Evolutionary conservation across 1,139 yeast species (phyloP), one percentile per base, ranked within the genome.

Genomic region (Debaryomycetaceae sp.): DNA sequence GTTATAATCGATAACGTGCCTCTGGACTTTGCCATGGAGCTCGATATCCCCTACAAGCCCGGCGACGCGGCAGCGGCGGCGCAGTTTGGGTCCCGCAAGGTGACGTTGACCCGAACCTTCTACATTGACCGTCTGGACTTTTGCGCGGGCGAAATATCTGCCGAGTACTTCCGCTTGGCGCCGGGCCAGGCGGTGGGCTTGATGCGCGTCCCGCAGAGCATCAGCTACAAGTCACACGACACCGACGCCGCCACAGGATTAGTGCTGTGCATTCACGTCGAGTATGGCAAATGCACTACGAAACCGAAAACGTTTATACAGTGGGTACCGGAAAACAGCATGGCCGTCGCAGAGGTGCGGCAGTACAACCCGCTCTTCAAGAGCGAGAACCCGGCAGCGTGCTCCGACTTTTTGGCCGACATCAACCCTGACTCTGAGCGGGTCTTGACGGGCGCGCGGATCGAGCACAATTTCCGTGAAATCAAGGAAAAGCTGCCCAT

Each of bases 161-260:
- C 63, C 39, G 75, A 68, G 30, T 92, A 83, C 56, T 90, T 85
- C 69, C 76, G 99, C 54, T 68, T 90, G 47, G 87, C 95, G 2
- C 95, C 95, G 14, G 81, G 80, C 28, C 95, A 87, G 62, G 74
- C 95, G 3, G 98, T 92, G 39, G 99, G 99, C n/a, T 66, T 92
- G 44, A 73, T 92, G 66, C 85, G 77, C 54, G 95, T 90, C 20
- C 95, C 97, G 35, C 72, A 70, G 58, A 85, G 80, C 36, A 67
- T 92, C 38, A 69, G 79, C 31, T 92, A 81, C 43, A 76, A 74
- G 34, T 68, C 77, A 26, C 69, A 75, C 34, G 82, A 77, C 39
- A 73, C 65, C 45, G 79, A 79, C 44, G 62, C 51, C 15, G 40
- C 55, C 1, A n/a, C n/a, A n/a, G 96, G 95, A 15, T 62, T 69